Evolutionary conservation across 352 stramenopile species (phyloP), one percentile per base, ranked within the genome.

Genomic region (Globisporangium rhizosaccharum): DNA sequence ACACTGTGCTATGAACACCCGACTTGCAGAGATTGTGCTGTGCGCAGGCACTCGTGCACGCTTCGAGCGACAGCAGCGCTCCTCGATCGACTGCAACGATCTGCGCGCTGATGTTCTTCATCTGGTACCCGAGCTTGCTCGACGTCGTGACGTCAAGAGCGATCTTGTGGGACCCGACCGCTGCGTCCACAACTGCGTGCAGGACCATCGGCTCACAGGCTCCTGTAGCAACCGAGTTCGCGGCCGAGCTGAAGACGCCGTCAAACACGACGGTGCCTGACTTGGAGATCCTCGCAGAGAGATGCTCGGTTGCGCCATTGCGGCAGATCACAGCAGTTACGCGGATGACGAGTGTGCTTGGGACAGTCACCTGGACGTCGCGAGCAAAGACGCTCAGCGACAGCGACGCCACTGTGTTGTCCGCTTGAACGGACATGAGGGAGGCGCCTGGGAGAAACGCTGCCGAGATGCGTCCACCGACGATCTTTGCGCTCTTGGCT

Each of bases 11-110:
- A 45, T 76, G 60, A 8, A 81, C 48, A 3, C 70, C 74, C 56
- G 75, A 57, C 45, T 73, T 71, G 44, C 77, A 87, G 17, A 87
- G 57, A 36, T 68, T 64, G 47, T 87, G 73, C n/a, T 65, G 28
- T 20, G 44, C 53, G 39, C 77, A 87, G 4, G 63, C 57, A 30
- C 66, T 63, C 28, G 78, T 63, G 39, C 77, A 87, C 20, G 56
- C 30, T 0, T 82, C 69, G 11, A 62, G 62, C 3, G 68, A 62
- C 11, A 84, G 20, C 17, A 76, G 46, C 3, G 77, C 75, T 11
- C 75, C 77, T 52, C 73, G 70, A 26, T 79, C 67, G 1, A 69
- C 56, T 15, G 44, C 67, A 2, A 66, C 65, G 66, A 84, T 70
- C 55, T 80, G 67, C 1, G 70, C 39, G 14, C 79, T 52, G 17